Evolutionary conservation across 169 alveolate species (phyloP), one percentile per base, ranked within the genome.

Genomic region (Sarcocystis neurona): DNA sequence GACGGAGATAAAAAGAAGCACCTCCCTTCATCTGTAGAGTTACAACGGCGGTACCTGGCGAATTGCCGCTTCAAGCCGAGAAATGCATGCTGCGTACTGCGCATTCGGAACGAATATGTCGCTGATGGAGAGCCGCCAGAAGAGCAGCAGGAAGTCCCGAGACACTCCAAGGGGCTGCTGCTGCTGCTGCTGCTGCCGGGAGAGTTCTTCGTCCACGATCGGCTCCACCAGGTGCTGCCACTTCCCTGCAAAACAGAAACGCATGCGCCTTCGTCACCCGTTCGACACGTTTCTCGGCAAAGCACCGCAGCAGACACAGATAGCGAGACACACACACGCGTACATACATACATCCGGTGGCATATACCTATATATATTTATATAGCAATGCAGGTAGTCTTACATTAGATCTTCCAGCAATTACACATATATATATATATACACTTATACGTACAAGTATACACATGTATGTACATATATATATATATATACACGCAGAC

Each of bases 61-160:
- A 12, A 77, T 34, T 0, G 60, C 80, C 37, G 48, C 53, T 0
- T 87, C 85, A 68, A 87, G 75, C 3, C 43, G 47, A n/a, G 66
- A 60, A 8, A 87, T 18, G 39, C 78, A 66, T 8, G 75, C 53
- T 72, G 56, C 79, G 50, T 87, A 87, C 72, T 79, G 85, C 1
- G 44, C 53, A 6, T 66, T 39, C 37, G 91, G 91, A n/a, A 87
- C 91, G 70, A 43, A 37, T 20, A 87, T 87, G 80, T 87, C 91
- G 27, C 48, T 53, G 0, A 87, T 56, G 30, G 85, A 66, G 37
- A 87, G 87, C 27, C 91, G 78, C 91, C 91, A 87, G 50, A 87
- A 87, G 58, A 79, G 85, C 53, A 87, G 91, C 60, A 77, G n/a
- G 53, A 87, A 87, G 6, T 46, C 60, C 60, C 75, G 41, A 27